Evolutionary conservation across 441 rosid genomes (phyloP).

Genomic region (Dalechampia spathulata): DNA sequence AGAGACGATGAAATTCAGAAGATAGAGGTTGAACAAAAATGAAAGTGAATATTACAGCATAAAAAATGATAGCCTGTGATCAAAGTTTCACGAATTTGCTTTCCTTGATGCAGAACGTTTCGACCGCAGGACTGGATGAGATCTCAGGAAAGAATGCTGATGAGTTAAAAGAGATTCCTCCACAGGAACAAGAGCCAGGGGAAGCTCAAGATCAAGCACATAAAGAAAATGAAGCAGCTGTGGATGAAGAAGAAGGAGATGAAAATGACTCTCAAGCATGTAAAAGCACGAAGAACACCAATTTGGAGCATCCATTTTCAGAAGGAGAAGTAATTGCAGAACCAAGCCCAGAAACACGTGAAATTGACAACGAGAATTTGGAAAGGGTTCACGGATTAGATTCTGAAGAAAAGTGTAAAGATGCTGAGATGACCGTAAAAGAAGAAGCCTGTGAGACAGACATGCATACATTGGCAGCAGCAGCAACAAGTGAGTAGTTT

Average conservation of each 20-base stretch:
- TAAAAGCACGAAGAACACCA: constrained; percentile 11
- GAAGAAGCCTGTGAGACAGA: constrained; percentile 20
- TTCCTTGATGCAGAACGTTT: constrained; percentile 18
- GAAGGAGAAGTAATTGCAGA: constrained; percentile 12
- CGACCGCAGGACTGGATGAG: constrained; percentile 17
- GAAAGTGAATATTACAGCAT: neutral
- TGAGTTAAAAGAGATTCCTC: constrained; percentile 9
- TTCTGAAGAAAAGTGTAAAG: constrained; percentile 12
- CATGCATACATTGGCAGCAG: constrained; percentile 9
- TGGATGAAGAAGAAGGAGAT: constrained; percentile 14
- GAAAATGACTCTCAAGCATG: constrained; percentile 17
- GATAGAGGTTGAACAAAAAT: constrained; percentile 3
- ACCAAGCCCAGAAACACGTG: constrained; percentile 16
- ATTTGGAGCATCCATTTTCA: constrained; percentile 11
- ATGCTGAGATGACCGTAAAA: constrained; percentile 12
- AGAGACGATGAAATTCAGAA: neutral
- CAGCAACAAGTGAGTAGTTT: constrained; percentile 22
- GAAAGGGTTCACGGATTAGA: constrained; percentile 12
- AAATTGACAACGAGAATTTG: constrained; percentile 6
- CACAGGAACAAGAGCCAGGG: constrained; percentile 13
- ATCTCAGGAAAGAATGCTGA: constrained; percentile 10
- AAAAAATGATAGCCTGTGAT: neutral
- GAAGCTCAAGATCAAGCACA: constrained; percentile 22
- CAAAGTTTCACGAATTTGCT: neutral
- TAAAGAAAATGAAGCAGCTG: constrained; percentile 16